A percentile compares a stretch with the other conserved stretches of the same genome.
Evolutionary conservation across 306 rosid genomes (phyloP).

Genomic region (Hippophae gyantsensis): DNA sequence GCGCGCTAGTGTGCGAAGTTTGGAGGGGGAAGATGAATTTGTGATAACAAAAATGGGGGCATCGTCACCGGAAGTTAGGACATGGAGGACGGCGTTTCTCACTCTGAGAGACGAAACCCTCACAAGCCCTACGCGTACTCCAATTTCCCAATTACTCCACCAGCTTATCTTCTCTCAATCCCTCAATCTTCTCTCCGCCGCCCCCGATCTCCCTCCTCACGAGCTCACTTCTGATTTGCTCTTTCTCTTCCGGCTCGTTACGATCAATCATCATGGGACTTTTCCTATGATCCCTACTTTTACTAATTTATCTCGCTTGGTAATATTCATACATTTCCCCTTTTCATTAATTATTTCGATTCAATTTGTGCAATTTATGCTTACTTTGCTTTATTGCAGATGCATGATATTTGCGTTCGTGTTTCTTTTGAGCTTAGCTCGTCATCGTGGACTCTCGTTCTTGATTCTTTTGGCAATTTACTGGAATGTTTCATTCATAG

Average conservation of each 20-base stretch:
- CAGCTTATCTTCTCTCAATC: conserved; percentile 56
- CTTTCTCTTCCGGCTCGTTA: conserved; percentile 51
- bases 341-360: neutral
- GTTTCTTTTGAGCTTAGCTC: conserved; percentile 44
- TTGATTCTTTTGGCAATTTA: conserved; percentile 38
- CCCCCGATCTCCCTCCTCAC: conserved; percentile 55
- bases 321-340: conserved; percentile 10
- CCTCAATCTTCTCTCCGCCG: conserved; percentile 42
- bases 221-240: conserved; percentile 78
- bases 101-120: conserved; percentile 76
- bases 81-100: conserved; percentile 74
- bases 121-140: conserved; percentile 30
- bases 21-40: neutral
- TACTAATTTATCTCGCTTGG: conserved; percentile 48
- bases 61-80: conserved; percentile 18
- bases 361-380: neutral
- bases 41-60: neutral
- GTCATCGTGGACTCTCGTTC: conserved; percentile 43
- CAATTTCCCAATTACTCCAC: conserved; percentile 44
- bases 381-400: conserved; percentile 22
- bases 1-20: neutral
- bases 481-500: conserved; percentile 33
- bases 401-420: conserved; percentile 47
- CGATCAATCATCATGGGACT: conserved; percentile 15
- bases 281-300: conserved; percentile 27